Percentiles rank a stretch among this genome's conserved stretches.
These are phyloP conservation scores for Trapa bicornis DNA, from an alignment of 345 rosid genomes.

Conservation along the genomic window DNA sequence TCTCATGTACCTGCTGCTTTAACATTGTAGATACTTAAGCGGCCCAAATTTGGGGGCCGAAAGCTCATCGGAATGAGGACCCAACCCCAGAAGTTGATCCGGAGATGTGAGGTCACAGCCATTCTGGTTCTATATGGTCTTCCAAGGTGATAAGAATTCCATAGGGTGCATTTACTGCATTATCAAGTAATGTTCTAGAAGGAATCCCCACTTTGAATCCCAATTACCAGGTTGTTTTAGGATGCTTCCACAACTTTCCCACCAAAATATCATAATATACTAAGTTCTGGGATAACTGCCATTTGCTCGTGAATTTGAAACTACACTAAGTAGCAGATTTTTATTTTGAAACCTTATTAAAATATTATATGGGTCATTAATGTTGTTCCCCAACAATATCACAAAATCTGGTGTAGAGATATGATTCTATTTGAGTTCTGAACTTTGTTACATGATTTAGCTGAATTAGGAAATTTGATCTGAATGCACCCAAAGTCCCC, in stretches of 20 bases:
- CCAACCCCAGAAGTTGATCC: conserved; percentile 58
- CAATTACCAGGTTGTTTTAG: not conserved
- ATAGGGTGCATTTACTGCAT: not conserved
- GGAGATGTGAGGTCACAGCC: conserved; percentile 91
- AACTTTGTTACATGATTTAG: not conserved
- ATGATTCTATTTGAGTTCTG: not conserved
- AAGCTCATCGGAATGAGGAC: conserved; percentile 64
- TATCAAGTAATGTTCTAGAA: not conserved
- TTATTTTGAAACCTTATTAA: not conserved
- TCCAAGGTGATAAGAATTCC: conserved; percentile 45
- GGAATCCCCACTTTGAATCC: not conserved
- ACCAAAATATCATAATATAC: not conserved
- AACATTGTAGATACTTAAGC: conserved; percentile 35
- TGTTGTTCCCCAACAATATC: not conserved
- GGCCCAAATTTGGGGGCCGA: conserved; percentile 58
- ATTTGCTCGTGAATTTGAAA: too few species aligned
- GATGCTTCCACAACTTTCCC: not conserved
- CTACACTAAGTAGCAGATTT: not conserved
- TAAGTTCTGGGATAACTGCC: not conserved
- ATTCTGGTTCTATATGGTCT: conserved; percentile 93
- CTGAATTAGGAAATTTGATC: not conserved
- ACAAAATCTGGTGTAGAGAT: not conserved
- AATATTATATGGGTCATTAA: not conserved
- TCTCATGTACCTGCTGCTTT: not conserved
- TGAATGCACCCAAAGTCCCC: not conserved